phyloP scores from a whole-genome alignment of 306 rosid species.

The Abrus pulchellus region DNA sequence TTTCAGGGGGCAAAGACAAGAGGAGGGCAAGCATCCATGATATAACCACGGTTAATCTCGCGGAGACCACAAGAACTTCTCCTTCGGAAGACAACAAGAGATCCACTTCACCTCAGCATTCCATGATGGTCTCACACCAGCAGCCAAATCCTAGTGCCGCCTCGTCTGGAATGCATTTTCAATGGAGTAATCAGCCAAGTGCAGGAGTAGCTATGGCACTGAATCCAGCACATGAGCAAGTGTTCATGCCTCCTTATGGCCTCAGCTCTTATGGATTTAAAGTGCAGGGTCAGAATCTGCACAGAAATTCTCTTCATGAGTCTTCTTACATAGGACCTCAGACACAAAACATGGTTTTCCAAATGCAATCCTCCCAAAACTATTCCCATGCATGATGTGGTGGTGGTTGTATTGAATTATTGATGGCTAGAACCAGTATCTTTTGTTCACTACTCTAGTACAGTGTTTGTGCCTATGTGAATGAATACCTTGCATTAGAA shows the following conservation, averaged over 20 bases:
- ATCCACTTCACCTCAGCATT: constrained; percentile 61
- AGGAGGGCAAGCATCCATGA: constrained; percentile 97
- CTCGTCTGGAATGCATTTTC: constrained; percentile 55
- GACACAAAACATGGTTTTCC: constrained; percentile 74
- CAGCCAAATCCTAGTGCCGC: constrained; percentile 46
- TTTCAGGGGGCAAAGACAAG: constrained; percentile 89
- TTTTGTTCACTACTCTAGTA: constrained; percentile 52
- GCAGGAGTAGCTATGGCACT: constrained; percentile 57
- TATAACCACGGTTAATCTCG: constrained; percentile 86
- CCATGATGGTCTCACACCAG: constrained; percentile 46
- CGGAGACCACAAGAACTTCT: constrained; percentile 59
- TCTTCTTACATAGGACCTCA: constrained; percentile 70
- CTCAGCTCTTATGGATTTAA: constrained; percentile 62
- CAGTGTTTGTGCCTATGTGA: constrained; percentile 62
- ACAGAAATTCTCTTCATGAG: constrained; percentile 59
- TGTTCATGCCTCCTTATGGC: constrained; percentile 65
- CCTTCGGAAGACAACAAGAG: constrained; percentile 59
- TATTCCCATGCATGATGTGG: constrained; percentile 61
- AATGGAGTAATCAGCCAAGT: constrained; percentile 70
- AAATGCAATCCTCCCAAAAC: constrained; percentile 69
- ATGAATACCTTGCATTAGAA: constrained; percentile 68
- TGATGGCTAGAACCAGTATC: constrained; percentile 54
- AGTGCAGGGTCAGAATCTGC: constrained; percentile 64
- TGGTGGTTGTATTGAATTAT: constrained; percentile 31
- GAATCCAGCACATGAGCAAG: constrained; percentile 56